phyloP scores from a whole-genome alignment of 2,329 filamentous ascomycete species.

The Stachybotrys elegans region DNA sequence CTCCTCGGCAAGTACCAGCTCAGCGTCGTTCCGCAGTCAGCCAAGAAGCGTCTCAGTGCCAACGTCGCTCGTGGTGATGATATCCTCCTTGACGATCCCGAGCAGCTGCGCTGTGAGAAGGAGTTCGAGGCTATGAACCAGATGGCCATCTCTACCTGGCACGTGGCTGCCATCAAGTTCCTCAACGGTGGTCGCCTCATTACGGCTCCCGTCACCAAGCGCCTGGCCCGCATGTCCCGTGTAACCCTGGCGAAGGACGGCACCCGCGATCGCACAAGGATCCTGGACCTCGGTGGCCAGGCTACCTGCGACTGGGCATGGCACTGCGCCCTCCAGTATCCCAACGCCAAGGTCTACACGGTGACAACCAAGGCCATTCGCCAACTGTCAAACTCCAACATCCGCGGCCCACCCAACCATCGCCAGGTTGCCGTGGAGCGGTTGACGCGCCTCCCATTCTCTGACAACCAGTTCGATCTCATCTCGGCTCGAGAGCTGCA shows the following conservation, averaged over 20 bases:
- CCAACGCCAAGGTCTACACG: slow-evolving; percentile 81
- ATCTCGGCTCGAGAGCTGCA: slow-evolving; percentile 86
- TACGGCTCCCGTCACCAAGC: slow-evolving; percentile 58
- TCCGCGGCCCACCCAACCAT: slow-evolving; percentile 84
- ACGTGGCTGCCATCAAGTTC: slow-evolving; percentile 55
- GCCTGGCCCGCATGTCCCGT: slow-evolving; percentile 50
- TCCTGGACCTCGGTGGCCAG: slow-evolving; percentile 84
- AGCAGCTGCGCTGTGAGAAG: slow-evolving; percentile 63
- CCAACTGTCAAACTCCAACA: slow-evolving; percentile 66
- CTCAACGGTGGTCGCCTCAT: slow-evolving; percentile 62
- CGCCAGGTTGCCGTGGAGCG: slow-evolving; percentile 72
- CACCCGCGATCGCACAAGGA: slow-evolving; percentile 52
- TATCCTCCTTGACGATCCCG: slow-evolving; percentile 55
- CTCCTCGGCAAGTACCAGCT: slow-evolving; percentile 83
- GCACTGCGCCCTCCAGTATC: slow-evolving; percentile 83
- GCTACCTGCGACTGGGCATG: slow-evolving; percentile 91
- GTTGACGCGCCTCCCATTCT: slow-evolving; percentile 79
- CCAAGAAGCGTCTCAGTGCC: slow-evolving; percentile 65
- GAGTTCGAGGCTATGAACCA: slow-evolving; percentile 77
- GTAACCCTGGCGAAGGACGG: slow-evolving; percentile 36
- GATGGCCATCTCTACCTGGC: slow-evolving; percentile 56
- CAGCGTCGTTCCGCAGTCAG: slow-evolving; percentile 61
- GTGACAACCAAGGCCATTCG: slow-evolving; percentile 70
- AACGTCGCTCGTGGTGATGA: slow-evolving; percentile 72
- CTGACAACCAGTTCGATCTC: slow-evolving; percentile 81